A percentile compares a stretch with the other conserved stretches of the same genome.
phyloP scores from a whole-genome alignment of 352 stramenopile species.

The Phytophthora hibernalis region DNA sequence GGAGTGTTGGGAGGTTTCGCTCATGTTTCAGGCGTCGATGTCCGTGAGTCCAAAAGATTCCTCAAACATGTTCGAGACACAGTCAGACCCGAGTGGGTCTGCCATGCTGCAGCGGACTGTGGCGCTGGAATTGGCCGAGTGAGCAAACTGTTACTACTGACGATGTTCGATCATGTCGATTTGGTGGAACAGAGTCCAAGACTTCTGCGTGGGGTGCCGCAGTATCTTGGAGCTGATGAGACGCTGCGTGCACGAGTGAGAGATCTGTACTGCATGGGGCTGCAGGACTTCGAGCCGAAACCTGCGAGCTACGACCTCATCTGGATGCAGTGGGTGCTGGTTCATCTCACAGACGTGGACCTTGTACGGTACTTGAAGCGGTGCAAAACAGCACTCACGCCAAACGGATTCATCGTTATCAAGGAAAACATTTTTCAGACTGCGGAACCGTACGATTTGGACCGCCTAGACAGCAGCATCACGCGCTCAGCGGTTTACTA shows the following conservation, averaged over 20 bases:
- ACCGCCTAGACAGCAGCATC: constrained; percentile 95
- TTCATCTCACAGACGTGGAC: constrained; percentile 96
- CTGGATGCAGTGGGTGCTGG: constrained; percentile 97
- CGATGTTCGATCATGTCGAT: constrained; percentile 90
- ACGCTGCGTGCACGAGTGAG: constrained; percentile 49
- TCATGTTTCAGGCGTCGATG: constrained; percentile 83
- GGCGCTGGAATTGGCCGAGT: constrained; percentile 95
- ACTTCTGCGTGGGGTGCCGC: constrained; percentile 87
- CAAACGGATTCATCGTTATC: constrained; percentile 67
- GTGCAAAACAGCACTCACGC: constrained; percentile 75
- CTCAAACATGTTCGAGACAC: constrained; percentile 51
- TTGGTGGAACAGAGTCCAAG: constrained; percentile 95
- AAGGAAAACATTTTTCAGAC: constrained; percentile 94
- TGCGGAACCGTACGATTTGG: constrained; percentile 88
- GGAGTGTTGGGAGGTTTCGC: constrained; percentile 94
- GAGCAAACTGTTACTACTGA: constrained; percentile 93
- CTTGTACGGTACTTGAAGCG: constrained; percentile 93
- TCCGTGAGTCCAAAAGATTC: constrained; percentile 77
- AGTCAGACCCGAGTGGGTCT: constrained; percentile 55
- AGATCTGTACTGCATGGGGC: constrained; percentile 90
- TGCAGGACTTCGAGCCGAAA: constrained; percentile 91
- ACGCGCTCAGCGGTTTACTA: constrained; percentile 92
- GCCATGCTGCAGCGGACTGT: constrained; percentile 73
- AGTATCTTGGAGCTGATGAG: constrained; percentile 83
- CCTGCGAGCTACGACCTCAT: constrained; percentile 93